Conservation (phyloP, 495 filamentous ascomycete genomes). For the Aspergillus saccharolyticus region DNA sequence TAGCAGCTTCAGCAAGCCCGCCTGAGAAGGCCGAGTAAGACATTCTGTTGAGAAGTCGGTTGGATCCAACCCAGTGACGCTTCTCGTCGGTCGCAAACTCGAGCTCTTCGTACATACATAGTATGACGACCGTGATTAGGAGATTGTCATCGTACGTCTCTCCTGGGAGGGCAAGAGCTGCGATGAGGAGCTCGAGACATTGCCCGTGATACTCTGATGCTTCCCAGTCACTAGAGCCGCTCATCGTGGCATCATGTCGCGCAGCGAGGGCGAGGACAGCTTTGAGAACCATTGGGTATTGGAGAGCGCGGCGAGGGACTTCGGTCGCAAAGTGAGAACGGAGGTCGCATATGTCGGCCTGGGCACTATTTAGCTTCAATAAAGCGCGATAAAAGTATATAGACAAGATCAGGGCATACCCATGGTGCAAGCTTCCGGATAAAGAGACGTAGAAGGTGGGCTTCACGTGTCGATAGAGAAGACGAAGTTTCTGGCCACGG, state of each 20-base stretch:
- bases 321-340: constrained; percentile 33
- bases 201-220: constrained; percentile 36
- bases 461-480: constrained; percentile 28
- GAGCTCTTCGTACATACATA: constrained; percentile 37
- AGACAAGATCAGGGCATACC: constrained; percentile 18
- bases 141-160: constrained; percentile 31
- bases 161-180: constrained; percentile 27
- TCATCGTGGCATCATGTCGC: constrained; percentile 33
- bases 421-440: constrained; percentile 32
- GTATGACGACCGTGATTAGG: constrained; percentile 33
- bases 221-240: constrained; percentile 29
- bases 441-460: constrained; percentile 30
- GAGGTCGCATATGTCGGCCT: constrained; percentile 36
- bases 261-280: constrained; percentile 32
- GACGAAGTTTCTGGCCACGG: constrained; percentile 5
- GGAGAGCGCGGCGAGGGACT: constrained; percentile 30
- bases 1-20: constrained; percentile 37
- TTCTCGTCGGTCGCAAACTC: constrained; percentile 30
- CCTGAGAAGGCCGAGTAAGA: constrained; percentile 33
- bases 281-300: constrained; percentile 33
- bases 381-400: neutral
- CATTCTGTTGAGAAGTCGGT: constrained; percentile 34
- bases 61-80: constrained; percentile 36
- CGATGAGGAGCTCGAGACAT: constrained; percentile 32
- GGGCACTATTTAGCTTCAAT: neutral